Evolutionary conservation across 2,329 filamentous ascomycete species (phyloP), one percentile per base, ranked within the genome.

Genomic region (Blastomyces emzantsi): DNA sequence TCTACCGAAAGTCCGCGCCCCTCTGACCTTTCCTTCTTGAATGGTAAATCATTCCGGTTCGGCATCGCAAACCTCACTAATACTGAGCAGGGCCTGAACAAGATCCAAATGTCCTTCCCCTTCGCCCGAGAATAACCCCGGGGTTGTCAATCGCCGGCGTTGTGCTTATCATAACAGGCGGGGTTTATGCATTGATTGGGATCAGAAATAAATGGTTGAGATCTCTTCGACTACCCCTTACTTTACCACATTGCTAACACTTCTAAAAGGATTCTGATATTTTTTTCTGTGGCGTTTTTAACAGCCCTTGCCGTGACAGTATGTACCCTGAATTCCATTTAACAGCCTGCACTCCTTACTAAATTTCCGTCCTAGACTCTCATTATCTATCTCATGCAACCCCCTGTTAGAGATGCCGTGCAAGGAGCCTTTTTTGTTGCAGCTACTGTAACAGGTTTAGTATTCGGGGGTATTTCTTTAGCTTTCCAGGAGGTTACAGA

Each of bases 371-470:
- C 8, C 0, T 56, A 78, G 72, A 79, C 96, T 2, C 80, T 97
- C 28, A 90, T 97, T 62, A 76, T 96, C 55, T 97, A 97, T 73
- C 87, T 97, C 49, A 94, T 95, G 88, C 87, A 82, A 62, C 83
- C 87, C 0, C 91, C 92, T 0, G 83, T 96, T 49, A 85, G 82
- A 64, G 79, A 89, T 73, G 89, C 85, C 0, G 79, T 94, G 2
- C 91, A 97, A 75, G 93, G 91, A 33, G 93, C 86, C 39, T 97
- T 94, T 73, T 84, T 97, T 45, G 89, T 92, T 7, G 92, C 91
- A 2, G 84, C 83, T 2, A 82, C 90, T 45, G 76, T 91, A 66
- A 87, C 91, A 0, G 91, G 92, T 1, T 72, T 86, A 6, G 80
- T 91, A 28, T 82, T 96, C 25, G 93, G 92, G 19, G 89, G 81